Evolutionary conservation across 371 early-diverging fungal species (phyloP).

Genomic region (Mortierella sp.): DNA sequence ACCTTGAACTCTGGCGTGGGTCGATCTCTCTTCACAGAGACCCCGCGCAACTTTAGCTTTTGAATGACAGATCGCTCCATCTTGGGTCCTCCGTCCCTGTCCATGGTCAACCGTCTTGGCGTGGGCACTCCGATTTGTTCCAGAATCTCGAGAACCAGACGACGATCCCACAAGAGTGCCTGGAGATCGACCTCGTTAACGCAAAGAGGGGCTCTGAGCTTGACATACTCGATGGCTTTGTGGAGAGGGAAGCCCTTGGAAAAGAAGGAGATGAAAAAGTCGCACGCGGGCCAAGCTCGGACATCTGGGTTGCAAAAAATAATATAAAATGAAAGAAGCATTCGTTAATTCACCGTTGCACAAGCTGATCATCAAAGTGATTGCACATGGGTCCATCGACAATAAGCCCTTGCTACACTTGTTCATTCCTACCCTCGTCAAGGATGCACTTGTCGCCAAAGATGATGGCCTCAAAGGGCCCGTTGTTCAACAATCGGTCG

Average conservation of each 20-base stretch:
- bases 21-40: conserved; percentile 63
- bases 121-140: conserved; percentile 91
- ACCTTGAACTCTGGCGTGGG: conserved; percentile 61
- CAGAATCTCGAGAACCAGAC: conserved; percentile 89
- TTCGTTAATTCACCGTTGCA: neutral
- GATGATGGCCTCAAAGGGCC: conserved; percentile 89
- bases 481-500: conserved; percentile 80
- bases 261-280: conserved; percentile 98
- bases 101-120: conserved; percentile 84
- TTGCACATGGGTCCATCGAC: neutral
- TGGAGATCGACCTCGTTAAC: conserved; percentile 96
- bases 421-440: conserved; percentile 82
- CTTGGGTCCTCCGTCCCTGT: conserved; percentile 80
- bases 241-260: conserved; percentile 95
- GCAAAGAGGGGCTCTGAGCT: conserved; percentile 87
- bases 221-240: conserved; percentile 93
- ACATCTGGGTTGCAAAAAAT: conserved; percentile 65
- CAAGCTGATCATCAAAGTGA: neutral
- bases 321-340: neutral
- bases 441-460: conserved; percentile 98
- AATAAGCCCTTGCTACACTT: neutral
- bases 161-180: conserved; percentile 92
- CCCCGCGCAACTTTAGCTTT: conserved; percentile 61
- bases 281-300: conserved; percentile 96
- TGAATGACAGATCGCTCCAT: conserved; percentile 68